Evolutionary conservation across 495 filamentous ascomycete genomes (phyloP).

Genomic region (Xylaria telfairii): DNA sequence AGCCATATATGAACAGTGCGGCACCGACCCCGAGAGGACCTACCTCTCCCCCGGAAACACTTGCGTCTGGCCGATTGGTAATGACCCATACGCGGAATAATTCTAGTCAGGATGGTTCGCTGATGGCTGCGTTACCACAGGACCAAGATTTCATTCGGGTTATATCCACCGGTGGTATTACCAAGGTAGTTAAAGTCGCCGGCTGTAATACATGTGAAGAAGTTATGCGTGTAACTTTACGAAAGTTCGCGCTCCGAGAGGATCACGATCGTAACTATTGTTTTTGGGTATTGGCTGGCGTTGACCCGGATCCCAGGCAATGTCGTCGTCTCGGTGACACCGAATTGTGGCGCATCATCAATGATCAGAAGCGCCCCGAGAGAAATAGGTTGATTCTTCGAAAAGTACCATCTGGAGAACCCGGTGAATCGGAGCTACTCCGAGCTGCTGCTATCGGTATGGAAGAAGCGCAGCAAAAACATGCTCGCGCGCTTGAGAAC

Average conservation of each 20-base stretch:
- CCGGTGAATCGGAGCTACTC: slow-evolving; percentile 78
- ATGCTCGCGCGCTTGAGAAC: slow-evolving; percentile 65
- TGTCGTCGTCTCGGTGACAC: slow-evolving; percentile 81
- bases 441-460: slow-evolving; percentile 81
- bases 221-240: slow-evolving; percentile 82
- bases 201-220: slow-evolving; percentile 90
- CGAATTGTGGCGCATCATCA: slow-evolving; percentile 86
- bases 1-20: slow-evolving; percentile 42
- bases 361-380: slow-evolving; percentile 74
- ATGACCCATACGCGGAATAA: slow-evolving; percentile 64
- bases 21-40: slow-evolving; percentile 43
- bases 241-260: slow-evolving; percentile 78
- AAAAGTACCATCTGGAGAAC: slow-evolving; percentile 86
- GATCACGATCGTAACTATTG: slow-evolving; percentile 80
- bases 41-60: slow-evolving; percentile 46
- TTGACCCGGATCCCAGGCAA: slow-evolving; percentile 77
- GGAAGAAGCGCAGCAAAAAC: slow-evolving; percentile 80
- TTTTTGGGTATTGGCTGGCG: slow-evolving; percentile 81
- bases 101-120: slow-evolving; percentile 77
- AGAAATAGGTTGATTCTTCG: slow-evolving; percentile 88
- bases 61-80: slow-evolving; percentile 53
- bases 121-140: slow-evolving; percentile 78
- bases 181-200: slow-evolving; percentile 87
- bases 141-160: slow-evolving; percentile 86
- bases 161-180: slow-evolving; percentile 88